Base-by-base conservation (phyloP, 139 green algal species). In the Bryopsis sp. region DNA sequence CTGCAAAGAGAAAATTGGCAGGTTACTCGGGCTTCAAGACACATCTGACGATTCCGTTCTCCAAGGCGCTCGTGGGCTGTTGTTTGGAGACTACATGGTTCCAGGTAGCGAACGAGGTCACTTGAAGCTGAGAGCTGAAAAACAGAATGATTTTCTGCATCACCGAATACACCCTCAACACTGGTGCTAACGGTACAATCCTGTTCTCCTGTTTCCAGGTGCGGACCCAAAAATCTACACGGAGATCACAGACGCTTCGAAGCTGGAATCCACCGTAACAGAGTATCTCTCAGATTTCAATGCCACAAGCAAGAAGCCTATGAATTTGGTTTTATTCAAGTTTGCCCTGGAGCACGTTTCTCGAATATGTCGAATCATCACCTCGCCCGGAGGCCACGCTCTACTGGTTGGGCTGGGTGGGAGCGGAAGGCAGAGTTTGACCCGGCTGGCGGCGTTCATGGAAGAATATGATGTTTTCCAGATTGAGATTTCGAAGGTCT, bases 271-370 rank as follows among this genome's bases (percentile, higher is more conserved):
- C 6, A 79, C 88, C 36, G 70, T 86, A 5, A 72, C 64, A 1
- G 81, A 86, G 39, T 87, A 88, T 72, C 75, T 92, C 39, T 35
- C 74, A 19, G 86, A 92, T 67, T 82, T 80, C 76, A 92, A 92
- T 66, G 82, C 84, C 57, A 82, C 88, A 6, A 86, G 87, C 28
- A 74, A 83, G 3, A 76, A 48, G 24, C 64, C 83, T 8, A 89
- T 93, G 83, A 84, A 92, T 79, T 72, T 95, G 47, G 86, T 92
- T 71, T 81, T 95, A n/a, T 95, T 95, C 81, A 80, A 72, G 60
- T 85, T 93, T 67, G 89, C 89, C 1, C 69, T 93, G 62, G 62
- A 81, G 50, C 89, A 93, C 76, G 76, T 93, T 19, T 95, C 85
- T 79, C 82, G 80, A 58, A 83, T 87, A 61, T 83, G 90, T 79